Conservation (phyloP, 2,329 filamentous ascomycete genomes). For the Fusarium albidum region DNA sequence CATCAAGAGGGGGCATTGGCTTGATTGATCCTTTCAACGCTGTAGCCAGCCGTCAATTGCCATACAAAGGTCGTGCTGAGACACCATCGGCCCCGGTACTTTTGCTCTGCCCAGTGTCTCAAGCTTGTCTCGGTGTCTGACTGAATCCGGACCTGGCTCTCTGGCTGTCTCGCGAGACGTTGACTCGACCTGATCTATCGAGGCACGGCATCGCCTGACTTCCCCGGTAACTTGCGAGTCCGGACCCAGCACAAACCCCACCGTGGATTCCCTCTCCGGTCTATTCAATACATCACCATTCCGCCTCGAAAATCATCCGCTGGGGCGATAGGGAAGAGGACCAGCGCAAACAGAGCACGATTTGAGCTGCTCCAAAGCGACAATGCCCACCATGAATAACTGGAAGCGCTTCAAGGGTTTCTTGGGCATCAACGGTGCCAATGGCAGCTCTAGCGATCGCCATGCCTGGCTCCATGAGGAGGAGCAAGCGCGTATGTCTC, state of each 20-base stretch:
- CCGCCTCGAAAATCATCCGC: background rate
- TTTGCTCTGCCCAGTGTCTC: slow-evolving; percentile 1
- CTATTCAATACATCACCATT: background rate
- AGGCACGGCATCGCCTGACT: slow-evolving; percentile 21
- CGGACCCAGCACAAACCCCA: slow-evolving; percentile 11
- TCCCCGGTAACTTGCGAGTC: slow-evolving; percentile 13
- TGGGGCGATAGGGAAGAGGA: background rate
- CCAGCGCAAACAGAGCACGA: background rate
- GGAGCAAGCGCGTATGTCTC: slow-evolving; percentile 53
- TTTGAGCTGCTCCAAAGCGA: slow-evolving; percentile 9
- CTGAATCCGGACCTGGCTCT: slow-evolving; percentile 20
- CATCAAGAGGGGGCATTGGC: slow-evolving; percentile 7
- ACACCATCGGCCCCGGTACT: slow-evolving; percentile 21
- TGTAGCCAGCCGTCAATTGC: slow-evolving; percentile 33
- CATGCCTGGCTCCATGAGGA: slow-evolving; percentile 53
- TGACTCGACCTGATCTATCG: slow-evolving; percentile 9
- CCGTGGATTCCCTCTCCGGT: background rate
- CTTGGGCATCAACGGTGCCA: slow-evolving; percentile 36
- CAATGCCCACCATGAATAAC: slow-evolving; percentile 30
- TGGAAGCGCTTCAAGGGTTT: slow-evolving; percentile 45
- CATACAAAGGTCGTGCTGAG: slow-evolving; percentile 23
- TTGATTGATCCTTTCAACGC: slow-evolving; percentile 18
- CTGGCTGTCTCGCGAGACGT: background rate
- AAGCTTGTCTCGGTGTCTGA: background rate
- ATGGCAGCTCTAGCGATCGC: slow-evolving; percentile 33